These are phyloP conservation scores for Haematococcus sp. DNA, from an alignment of 139 green algal genomes.

Conservation along the genomic window DNA sequence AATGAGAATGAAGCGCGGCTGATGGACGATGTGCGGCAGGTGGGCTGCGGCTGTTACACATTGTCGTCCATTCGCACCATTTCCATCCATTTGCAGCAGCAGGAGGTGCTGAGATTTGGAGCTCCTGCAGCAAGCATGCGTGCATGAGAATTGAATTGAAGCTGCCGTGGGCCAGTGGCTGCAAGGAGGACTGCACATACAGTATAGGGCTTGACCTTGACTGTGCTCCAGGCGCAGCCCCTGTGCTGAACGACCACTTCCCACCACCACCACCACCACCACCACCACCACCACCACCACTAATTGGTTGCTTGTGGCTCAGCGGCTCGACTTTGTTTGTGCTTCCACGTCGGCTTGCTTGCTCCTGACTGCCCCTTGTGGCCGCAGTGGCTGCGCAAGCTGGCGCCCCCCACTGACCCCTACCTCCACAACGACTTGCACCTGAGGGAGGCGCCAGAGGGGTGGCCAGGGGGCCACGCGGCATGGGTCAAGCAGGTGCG, in stretches of 20 bases:
- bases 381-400: slow-evolving; percentile 53
- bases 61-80: neutral
- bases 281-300: too few species aligned
- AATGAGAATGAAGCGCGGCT: slow-evolving; percentile 75
- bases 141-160: too few species aligned
- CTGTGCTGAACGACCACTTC: too few species aligned
- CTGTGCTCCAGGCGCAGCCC: too few species aligned
- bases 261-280: too few species aligned
- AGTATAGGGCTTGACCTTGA: too few species aligned
- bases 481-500: slow-evolving; percentile 34
- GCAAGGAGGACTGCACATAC: too few species aligned
- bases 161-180: too few species aligned
- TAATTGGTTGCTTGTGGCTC: too few species aligned
- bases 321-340: neutral
- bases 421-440: slow-evolving; percentile 89
- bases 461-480: slow-evolving; percentile 49
- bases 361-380: too few species aligned
- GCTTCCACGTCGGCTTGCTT: too few species aligned
- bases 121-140: neutral
- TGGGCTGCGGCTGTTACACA: slow-evolving; percentile 5
- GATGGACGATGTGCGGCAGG: slow-evolving; percentile 76
- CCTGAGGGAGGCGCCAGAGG: slow-evolving; percentile 55
- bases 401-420: slow-evolving; percentile 57
- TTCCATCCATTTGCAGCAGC: neutral
- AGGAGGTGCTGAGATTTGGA: neutral